Conservation (phyloP, 805 yeast genomes). For the Lipomyces mesembrius region DNA sequence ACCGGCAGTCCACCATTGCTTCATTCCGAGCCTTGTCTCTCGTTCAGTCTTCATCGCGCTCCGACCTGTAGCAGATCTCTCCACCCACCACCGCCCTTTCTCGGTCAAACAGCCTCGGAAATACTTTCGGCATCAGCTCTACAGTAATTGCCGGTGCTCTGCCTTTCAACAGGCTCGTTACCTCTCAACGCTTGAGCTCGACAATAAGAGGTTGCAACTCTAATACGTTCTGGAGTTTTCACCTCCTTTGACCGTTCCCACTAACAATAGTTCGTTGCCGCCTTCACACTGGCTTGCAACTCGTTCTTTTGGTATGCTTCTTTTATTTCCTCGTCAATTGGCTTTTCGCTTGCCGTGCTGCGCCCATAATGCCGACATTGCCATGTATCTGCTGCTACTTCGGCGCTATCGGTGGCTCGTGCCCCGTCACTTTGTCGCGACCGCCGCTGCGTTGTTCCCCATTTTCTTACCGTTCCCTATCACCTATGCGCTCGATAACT, state of each 20-base stretch:
- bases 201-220: too few relatives aligned
- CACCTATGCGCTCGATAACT: neutral
- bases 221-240: neutral
- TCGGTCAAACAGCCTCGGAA: neutral
- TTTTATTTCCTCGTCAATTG: slow-evolving; percentile 6
- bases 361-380: neutral
- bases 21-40: neutral
- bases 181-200: neutral
- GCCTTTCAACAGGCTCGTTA: slow-evolving; percentile 1
- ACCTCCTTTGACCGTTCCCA: neutral
- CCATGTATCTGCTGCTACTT: neutral
- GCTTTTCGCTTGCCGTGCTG: neutral
- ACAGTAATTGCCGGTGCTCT: neutral
- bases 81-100: neutral
- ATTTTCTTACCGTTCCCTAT: neutral
- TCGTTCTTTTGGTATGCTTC: slow-evolving; percentile 2
- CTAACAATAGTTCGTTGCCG: neutral
- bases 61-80: too few relatives aligned
- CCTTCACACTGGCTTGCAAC: neutral
- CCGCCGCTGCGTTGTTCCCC: neutral
- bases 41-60: neutral
- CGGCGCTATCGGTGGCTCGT: slow-evolving; percentile 12
- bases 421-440: neutral
- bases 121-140: neutral
- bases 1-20: neutral